Percentiles rank a stretch among this genome's conserved stretches.
Evolutionary conservation across 768 basidiomycete genomes (phyloP).

Genomic region (Kwoniella shandongensis): DNA sequence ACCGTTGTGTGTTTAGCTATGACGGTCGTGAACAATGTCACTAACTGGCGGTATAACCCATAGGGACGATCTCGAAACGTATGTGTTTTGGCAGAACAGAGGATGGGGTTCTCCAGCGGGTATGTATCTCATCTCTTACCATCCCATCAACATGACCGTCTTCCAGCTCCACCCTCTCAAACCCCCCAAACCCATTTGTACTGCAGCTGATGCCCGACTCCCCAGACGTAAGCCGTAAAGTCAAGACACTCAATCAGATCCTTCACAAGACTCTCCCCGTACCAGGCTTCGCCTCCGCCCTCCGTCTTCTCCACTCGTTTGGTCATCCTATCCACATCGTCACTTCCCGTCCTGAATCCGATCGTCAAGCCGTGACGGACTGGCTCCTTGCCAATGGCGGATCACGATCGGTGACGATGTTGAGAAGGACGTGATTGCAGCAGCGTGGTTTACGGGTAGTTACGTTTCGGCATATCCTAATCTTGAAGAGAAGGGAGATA

Average conservation of each 20-base stretch:
- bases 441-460: conserved; percentile 28
- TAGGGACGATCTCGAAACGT: conserved; percentile 32
- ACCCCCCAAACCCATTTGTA: not conserved
- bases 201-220: too few relatives aligned
- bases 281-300: conserved; percentile 25
- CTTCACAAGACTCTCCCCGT: conserved; percentile 28
- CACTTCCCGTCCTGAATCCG: conserved; percentile 29
- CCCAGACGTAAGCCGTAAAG: conserved; percentile 27
- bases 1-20: not conserved
- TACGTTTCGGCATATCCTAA: conserved; percentile 12
- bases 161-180: not conserved
- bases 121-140: conserved; percentile 14
- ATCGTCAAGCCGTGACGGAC: conserved; percentile 16
- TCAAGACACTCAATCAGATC: conserved; percentile 20
- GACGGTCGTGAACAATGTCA: not conserved
- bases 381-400: conserved; percentile 37
- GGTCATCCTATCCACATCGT: conserved; percentile 48
- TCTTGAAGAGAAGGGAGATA: conserved; percentile 18
- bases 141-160: not conserved
- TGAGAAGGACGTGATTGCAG: conserved; percentile 24
- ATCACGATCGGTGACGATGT: conserved; percentile 31
- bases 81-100: conserved; percentile 34
- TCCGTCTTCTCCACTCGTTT: conserved; percentile 23
- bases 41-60: not conserved
- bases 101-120: conserved; percentile 40